phyloP scores from a whole-genome alignment of 1,284 basidiomycete species.

The Ceratobasidium sp. region DNA sequence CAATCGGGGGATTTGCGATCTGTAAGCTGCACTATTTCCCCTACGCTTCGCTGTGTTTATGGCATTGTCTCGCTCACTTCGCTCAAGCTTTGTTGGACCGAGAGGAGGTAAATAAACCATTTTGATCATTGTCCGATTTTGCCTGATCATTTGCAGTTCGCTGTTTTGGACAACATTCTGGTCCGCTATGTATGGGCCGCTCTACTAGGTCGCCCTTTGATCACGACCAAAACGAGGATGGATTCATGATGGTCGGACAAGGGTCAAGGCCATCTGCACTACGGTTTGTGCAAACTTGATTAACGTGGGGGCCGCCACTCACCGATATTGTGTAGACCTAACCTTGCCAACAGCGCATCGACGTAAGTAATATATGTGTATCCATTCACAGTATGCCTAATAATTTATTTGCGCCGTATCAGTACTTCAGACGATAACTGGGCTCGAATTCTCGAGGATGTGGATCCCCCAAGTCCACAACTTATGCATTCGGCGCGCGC shows the following conservation, averaged over 20 bases:
- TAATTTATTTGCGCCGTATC: background rate
- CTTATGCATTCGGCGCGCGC: background rate
- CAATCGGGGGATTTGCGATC: too few species aligned
- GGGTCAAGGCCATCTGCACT: slow-evolving; percentile 46
- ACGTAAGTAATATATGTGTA: slow-evolving; percentile 6
- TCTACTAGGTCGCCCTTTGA: slow-evolving; percentile 65
- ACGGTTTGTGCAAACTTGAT: slow-evolving; percentile 44
- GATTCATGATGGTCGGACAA: slow-evolving; percentile 47
- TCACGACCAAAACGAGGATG: slow-evolving; percentile 66
- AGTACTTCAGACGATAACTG: slow-evolving; percentile 24
- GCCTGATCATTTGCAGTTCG: background rate
- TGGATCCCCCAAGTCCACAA: slow-evolving; percentile 24
- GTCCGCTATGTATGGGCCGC: background rate
- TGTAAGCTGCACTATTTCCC: too few species aligned
- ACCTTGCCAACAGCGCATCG: slow-evolving; percentile 10
- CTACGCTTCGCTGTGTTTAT: too few species aligned
- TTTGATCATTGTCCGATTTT: too few species aligned
- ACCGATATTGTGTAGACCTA: slow-evolving; percentile 32
- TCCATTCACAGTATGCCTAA: slow-evolving; percentile 51
- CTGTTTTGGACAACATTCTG: background rate
- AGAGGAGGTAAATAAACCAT: too few species aligned
- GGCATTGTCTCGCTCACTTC: background rate
- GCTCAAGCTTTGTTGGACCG: background rate
- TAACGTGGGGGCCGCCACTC: background rate
- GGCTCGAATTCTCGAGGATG: slow-evolving; percentile 29